Percentiles rank a stretch among this genome's conserved stretches.
phyloP scores from a whole-genome alignment of 176 grass and related monocot species.

The Aechmea fasciata region DNA sequence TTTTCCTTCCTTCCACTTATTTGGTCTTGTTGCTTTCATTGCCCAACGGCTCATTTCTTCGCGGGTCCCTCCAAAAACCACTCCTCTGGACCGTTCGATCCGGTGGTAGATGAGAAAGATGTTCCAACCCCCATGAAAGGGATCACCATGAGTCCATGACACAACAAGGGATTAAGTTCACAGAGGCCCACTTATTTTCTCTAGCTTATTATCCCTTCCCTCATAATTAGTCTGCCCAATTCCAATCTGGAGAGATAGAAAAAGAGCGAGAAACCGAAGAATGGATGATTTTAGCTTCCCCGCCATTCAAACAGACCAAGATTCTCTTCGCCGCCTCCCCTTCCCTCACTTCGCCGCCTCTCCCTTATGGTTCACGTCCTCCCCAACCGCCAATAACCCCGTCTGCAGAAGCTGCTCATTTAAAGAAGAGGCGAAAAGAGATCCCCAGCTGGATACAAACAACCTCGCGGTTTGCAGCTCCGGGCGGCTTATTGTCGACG shows the following conservation, averaged over 20 bases:
- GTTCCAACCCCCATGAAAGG: background rate
- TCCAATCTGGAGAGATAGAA: constrained; percentile 8
- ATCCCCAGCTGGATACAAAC: background rate
- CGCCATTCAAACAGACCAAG: constrained; percentile 28
- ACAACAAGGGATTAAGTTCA: background rate
- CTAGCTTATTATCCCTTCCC: background rate
- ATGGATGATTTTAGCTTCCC: constrained; percentile 95
- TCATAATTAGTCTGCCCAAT: background rate
- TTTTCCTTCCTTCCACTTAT: too few relatives aligned
- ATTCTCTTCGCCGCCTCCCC: constrained; percentile 23
- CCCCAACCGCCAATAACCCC: constrained; percentile 15
- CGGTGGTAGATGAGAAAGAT: background rate
- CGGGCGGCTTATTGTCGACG: constrained; percentile 22
- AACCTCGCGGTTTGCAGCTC: background rate
- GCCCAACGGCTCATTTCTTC: too few relatives aligned
- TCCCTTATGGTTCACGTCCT: constrained; percentile 52
- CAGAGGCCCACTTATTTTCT: background rate
- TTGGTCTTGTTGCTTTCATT: too few relatives aligned
- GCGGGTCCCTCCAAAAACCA: background rate
- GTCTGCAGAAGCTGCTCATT: constrained; percentile 31
- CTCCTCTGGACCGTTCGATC: too few relatives aligned
- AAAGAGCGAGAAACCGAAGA: background rate
- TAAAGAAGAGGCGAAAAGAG: constrained; percentile 3
- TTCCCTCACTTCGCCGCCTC: constrained; percentile 48
- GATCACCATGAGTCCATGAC: background rate